These are phyloP conservation scores for Penicillium sp. DNA, from an alignment of 2,329 filamentous ascomycete genomes.

Conservation along the genomic window DNA sequence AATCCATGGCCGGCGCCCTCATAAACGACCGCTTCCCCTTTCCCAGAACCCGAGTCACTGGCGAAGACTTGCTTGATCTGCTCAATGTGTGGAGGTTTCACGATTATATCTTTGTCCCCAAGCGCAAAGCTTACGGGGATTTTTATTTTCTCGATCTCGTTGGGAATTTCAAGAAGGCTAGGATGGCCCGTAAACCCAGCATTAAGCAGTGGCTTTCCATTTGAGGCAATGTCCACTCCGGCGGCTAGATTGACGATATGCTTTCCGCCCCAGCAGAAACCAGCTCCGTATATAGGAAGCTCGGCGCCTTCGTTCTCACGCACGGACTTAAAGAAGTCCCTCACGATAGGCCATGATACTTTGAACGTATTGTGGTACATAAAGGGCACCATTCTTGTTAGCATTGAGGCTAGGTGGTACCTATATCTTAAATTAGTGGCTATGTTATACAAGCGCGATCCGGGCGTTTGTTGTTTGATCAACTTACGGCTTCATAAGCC, in stretches of 20 bases:
- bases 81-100: neutral
- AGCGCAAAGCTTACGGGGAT: conserved; percentile 3
- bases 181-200: conserved; percentile 4
- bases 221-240: conserved; percentile 41
- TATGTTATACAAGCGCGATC: neutral
- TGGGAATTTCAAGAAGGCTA: neutral
- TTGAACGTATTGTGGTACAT: conserved; percentile 3
- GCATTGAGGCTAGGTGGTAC: neutral
- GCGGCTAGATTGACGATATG: conserved; percentile 52
- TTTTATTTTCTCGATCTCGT: conserved; percentile 1
- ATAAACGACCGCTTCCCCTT: conserved; percentile 40
- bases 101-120: neutral
- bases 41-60: conserved; percentile 29
- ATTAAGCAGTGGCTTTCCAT: neutral
- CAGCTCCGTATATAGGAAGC: conserved; percentile 53
- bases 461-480: neutral
- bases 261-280: conserved; percentile 65
- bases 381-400: neutral
- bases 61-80: neutral
- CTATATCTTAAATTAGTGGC: neutral
- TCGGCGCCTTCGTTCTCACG: conserved; percentile 31
- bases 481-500: conserved; percentile 4
- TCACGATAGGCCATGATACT: conserved; percentile 36
- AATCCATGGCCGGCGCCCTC: conserved; percentile 29
- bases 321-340: conserved; percentile 39